Conservation (phyloP, 2,329 filamentous ascomycete species). For the Lizonia empirigonia region DNA sequence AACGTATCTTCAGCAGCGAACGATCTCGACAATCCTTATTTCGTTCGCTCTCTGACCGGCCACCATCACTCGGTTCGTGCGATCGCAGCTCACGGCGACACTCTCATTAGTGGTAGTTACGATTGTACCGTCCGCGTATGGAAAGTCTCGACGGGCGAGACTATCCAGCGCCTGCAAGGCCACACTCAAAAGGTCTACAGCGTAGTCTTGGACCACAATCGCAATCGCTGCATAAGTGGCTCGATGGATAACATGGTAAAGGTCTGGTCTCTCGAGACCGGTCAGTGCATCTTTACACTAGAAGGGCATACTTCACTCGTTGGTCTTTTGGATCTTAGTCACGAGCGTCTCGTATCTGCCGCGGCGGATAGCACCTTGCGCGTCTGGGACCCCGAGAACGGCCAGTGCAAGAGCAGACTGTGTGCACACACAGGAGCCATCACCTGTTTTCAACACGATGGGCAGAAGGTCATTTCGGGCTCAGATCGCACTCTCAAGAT, state of each 20-base stretch:
- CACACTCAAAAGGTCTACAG: conserved; percentile 96
- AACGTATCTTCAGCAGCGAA: conserved; percentile 75
- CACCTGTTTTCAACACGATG: conserved; percentile 98
- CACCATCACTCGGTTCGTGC: conserved; percentile 94
- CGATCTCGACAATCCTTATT: conserved; percentile 87
- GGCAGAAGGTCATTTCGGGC: conserved; percentile 93
- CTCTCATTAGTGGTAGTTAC: conserved; percentile 95
- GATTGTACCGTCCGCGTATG: conserved; percentile 94
- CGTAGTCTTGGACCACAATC: conserved; percentile 88
- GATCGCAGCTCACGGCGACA: conserved; percentile 93
- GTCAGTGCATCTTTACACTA: conserved; percentile 82
- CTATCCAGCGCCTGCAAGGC: conserved; percentile 80
- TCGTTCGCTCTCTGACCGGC: conserved; percentile 82
- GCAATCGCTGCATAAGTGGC: conserved; percentile 94
- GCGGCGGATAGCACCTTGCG: conserved; percentile 93
- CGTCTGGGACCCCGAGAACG: conserved; percentile 95
- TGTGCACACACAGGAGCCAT: conserved; percentile 96
- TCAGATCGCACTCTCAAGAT: conserved; percentile 96
- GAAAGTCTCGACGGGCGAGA: conserved; percentile 95
- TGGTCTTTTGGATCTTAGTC: conserved; percentile 85
- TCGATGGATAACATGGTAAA: conserved; percentile 99
- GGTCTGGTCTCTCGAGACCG: conserved; percentile 92
- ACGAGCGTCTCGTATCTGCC: conserved; percentile 89
- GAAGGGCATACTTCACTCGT: conserved; percentile 94
- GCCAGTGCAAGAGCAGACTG: conserved; percentile 85